Conservation (phyloP, 2,329 filamentous ascomycete genomes). For the Didymella pinodella region DNA sequence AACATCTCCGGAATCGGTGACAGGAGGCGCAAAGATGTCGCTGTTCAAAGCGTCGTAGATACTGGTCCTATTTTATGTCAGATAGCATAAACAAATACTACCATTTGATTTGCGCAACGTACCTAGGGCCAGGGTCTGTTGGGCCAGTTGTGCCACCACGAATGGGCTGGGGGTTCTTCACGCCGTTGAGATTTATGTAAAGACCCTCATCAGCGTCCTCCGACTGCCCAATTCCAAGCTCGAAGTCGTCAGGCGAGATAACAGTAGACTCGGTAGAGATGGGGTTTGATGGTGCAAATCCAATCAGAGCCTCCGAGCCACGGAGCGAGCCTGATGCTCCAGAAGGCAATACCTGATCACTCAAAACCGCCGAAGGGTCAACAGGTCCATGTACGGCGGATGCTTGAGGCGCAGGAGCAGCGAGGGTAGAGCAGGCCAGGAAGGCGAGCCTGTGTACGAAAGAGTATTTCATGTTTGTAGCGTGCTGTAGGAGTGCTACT, state of each 20-base stretch:
- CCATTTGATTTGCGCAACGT: not conserved
- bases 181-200: constrained; percentile 49
- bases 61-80: constrained; percentile 8
- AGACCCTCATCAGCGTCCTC: constrained; percentile 50
- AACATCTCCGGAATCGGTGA: constrained; percentile 51
- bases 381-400: constrained; percentile 14
- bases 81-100: not conserved
- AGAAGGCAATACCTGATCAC: constrained; percentile 32
- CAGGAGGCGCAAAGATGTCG: constrained; percentile 51
- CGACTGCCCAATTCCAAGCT: constrained; percentile 49
- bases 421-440: constrained; percentile 14
- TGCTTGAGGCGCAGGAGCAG: constrained; percentile 21
- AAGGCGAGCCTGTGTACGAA: constrained; percentile 10
- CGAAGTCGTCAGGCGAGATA: constrained; percentile 47
- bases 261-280: constrained; percentile 44
- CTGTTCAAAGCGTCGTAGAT: constrained; percentile 52
- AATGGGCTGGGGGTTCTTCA: constrained; percentile 54
- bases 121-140: constrained; percentile 51
- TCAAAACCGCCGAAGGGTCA: constrained; percentile 17
- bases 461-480: constrained; percentile 14
- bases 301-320: constrained; percentile 43
- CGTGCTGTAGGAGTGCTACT: not conserved
- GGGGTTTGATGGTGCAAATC: constrained; percentile 45
- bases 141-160: constrained; percentile 48
- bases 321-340: constrained; percentile 49